Conservation (phyloP, 2,329 filamentous ascomycete genomes). For the Zalaria obscura region DNA sequence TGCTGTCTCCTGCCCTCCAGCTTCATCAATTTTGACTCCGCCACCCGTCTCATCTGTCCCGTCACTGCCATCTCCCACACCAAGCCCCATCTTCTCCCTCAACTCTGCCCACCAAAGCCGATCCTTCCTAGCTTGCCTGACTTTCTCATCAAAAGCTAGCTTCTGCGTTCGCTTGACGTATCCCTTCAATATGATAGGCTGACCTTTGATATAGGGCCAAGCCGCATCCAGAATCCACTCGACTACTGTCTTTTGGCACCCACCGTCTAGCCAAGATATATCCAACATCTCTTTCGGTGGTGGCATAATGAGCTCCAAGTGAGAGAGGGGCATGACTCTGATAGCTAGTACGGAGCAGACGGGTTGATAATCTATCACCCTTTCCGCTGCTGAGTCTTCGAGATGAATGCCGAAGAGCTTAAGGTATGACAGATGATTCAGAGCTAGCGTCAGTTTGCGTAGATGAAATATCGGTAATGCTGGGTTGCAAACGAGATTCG, state of each 20-base stretch:
- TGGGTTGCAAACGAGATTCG: constrained; percentile 5
- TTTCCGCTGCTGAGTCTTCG: not conserved
- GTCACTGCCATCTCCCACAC: no score
- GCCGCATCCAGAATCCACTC: constrained; percentile 11
- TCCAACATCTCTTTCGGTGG: constrained; percentile 1
- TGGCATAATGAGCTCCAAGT: constrained; percentile 6
- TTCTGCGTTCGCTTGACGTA: constrained; percentile 12
- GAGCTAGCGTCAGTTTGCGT: constrained; percentile 9
- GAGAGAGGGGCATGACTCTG: constrained; percentile 6
- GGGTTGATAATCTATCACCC: not conserved
- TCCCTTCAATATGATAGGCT: constrained; percentile 12
- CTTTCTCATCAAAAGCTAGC: not conserved
- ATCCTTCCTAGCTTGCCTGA: no score
- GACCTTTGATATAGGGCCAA: constrained; percentile 10
- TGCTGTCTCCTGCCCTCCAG: no score
- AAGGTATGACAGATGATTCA: constrained; percentile 10
- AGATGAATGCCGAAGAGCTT: constrained; percentile 10
- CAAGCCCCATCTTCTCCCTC: no score
- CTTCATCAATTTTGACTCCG: no score
- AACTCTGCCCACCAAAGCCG: no score
- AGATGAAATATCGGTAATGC: constrained; percentile 3
- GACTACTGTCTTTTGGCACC: constrained; percentile 11
- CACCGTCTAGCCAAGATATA: constrained; percentile 4
- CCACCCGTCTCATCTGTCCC: no score
- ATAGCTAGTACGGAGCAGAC: constrained; percentile 2